Evolutionary conservation across 2,329 filamentous ascomycete species (phyloP), one percentile per base, ranked within the genome.

Genomic region (Calonectria pteridis): DNA sequence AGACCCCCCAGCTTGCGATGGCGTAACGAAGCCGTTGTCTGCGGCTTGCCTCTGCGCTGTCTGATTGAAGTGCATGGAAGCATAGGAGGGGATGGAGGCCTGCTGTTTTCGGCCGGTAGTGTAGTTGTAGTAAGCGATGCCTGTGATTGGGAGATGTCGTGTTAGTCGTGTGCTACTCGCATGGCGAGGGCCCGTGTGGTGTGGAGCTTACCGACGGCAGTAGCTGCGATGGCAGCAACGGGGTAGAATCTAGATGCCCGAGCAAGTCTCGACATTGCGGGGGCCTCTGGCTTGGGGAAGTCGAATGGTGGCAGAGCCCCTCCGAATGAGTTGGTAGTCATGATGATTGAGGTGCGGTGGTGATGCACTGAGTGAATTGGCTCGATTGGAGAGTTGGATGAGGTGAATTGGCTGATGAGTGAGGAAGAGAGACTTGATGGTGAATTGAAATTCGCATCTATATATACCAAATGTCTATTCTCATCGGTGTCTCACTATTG

Each of bases 241-340:
- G 66, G 66, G 29, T 35, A 62, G 14, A 68, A 59, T 40, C 55
- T 68, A 18, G 66, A 31, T 10, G 63, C 67, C 14, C 67, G 29
- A 35, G 55, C 67, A 62, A 43, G 51, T 64, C 46, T 69, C n/a
- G 67, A 69, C 18, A 69, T 26, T 13, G 59, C 46, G 26, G 46
- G 43, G 1, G 67, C 55, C 58, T 63, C 67, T 51, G 43, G 26
- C 40, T 64, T 64, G 31, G 58, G 67, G 20, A 69, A 69, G 55
- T 69, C 67, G 46, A 69, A 69, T 64, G 55, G 55, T 16, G 67
- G 67, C 18, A 69, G 67, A 29, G 67, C 67, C 14, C 23, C 28
- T 63, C 67, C 67, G 43, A 69, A 69, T 18, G 67, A 69, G 40
- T 69, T 69, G 58, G 23, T 40, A n/a, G 67, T 69, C 58, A 69